Percentiles rank a stretch among this genome's conserved stretches.
phyloP scores from a whole-genome alignment of 768 basidiomycete species.

The Suillus fuscotomentosus region DNA sequence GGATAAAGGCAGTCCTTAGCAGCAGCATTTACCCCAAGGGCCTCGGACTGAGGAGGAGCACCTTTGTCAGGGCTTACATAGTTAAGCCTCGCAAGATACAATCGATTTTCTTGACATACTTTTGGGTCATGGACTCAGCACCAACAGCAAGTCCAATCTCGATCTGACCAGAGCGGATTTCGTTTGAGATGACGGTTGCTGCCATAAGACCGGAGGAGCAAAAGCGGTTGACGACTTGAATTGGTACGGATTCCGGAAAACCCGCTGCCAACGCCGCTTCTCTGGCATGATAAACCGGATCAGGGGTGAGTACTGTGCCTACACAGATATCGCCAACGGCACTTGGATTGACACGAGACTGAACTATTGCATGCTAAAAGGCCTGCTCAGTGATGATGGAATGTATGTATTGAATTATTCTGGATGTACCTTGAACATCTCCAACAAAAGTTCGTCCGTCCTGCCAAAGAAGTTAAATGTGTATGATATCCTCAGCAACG shows the following conservation, averaged over 20 bases:
- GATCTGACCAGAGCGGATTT: conserved; percentile 75
- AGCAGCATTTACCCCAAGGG: conserved; percentile 51
- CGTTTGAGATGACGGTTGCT: conserved; percentile 71
- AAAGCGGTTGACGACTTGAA: conserved; percentile 76
- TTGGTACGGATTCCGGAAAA: conserved; percentile 72
- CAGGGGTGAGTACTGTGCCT: conserved; percentile 69
- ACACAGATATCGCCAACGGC: conserved; percentile 78
- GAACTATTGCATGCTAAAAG: conserved; percentile 54
- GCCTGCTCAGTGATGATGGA: conserved; percentile 1
- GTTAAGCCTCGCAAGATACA: conserved; percentile 2
- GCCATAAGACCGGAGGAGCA: conserved; percentile 90
- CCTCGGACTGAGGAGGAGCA: conserved; percentile 58
- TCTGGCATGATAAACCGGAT: conserved; percentile 68
- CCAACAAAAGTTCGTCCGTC: conserved; percentile 76
- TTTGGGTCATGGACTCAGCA: conserved; percentile 84
- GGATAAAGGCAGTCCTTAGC: conserved; percentile 64
- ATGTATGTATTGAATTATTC: background rate
- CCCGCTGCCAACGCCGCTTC: conserved; percentile 78
- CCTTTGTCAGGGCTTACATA: conserved; percentile 59
- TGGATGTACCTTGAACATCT: conserved; percentile 68
- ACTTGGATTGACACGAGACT: conserved; percentile 59
- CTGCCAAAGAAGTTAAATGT: conserved; percentile 34
- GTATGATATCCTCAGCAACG: background rate
- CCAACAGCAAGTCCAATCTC: conserved; percentile 79
- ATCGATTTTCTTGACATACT: conserved; percentile 40